Evolutionary conservation across 2,329 filamentous ascomycete species (phyloP).

Genomic region (Trichoderma brevicompactum): DNA sequence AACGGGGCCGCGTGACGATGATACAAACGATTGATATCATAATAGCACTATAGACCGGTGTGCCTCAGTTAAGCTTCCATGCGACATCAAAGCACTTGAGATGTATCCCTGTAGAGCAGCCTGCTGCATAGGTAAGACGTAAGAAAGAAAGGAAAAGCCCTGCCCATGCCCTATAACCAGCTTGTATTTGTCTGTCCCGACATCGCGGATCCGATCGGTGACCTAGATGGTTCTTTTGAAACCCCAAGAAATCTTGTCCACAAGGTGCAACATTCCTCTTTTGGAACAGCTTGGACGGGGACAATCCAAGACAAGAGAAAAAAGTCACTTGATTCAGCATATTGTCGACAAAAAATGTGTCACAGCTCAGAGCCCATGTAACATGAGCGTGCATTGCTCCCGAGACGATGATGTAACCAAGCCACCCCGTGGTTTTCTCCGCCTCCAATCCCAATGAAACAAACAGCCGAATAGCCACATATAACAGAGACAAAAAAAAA

Average conservation of each 20-base stretch:
- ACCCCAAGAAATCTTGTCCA: not conserved
- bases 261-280: not conserved
- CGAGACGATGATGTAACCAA: not conserved
- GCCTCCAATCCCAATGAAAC: not conserved
- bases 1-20: too few species aligned
- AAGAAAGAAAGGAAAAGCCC: not conserved
- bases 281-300: too few species aligned
- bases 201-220: slow-evolving; percentile 7
- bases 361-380: not conserved
- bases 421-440: not conserved
- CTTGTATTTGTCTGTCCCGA: not conserved
- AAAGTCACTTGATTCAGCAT: not conserved
- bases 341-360: not conserved
- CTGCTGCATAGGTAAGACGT: too few species aligned
- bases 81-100: too few species aligned
- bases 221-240: not conserved
- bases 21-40: too few species aligned
- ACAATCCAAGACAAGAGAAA: not conserved
- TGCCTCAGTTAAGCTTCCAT: too few species aligned
- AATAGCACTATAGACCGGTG: too few species aligned
- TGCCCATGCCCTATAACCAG: not conserved
- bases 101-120: too few species aligned
- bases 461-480: not conserved
- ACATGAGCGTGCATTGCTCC: not conserved
- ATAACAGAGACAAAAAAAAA: not conserved